Evolutionary conservation across 352 stramenopile genomes (phyloP), one percentile per base, ranked within the genome.

Genomic region (Aphanomyces astaci): DNA sequence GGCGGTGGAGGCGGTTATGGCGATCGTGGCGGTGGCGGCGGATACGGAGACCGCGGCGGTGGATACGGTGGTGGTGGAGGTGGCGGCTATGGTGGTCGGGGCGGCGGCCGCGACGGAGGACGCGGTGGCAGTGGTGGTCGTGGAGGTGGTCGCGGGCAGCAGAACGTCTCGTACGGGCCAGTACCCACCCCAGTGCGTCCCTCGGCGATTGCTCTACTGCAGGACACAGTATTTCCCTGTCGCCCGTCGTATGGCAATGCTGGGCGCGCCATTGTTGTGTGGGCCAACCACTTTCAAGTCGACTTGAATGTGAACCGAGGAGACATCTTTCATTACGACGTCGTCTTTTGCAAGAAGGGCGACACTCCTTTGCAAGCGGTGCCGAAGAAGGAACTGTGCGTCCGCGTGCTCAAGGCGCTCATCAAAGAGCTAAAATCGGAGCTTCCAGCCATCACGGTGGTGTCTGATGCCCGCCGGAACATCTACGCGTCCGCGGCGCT

Each of bases 291-390:
- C 2, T 59, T 33, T 25, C 51, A 74, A 24, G 81, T 92, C 17
- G 76, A 76, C 30, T 75, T 86, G 33, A 79, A 74, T 11, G 64
- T 75, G 15, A 53, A 74, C 15, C 40, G 39, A 0, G 80, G 75
- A 2, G 82, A 90, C 53, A 63, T 88, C 3, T 92, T 77, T 57
- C 84, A 92, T 75, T 92, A 92, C 66, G 84, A 90, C 62, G 81
- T 88, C 1, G 54, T 76, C 49, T 84, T 92, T 65, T 72, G 71
- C 0, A 71, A 81, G 57, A 46, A 57, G 22, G 79, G 72, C 0
- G 51, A 55, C 3, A 78, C 66, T n/a, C 84, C 80, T 40, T 65
- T 71, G 28, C 80, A 84, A n/a, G 81, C 86, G 7, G 76, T 79
- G 0, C 80, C 77, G 5, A 78, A 80, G 39, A 92, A 88, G 64